Percentiles rank a stretch among this genome's conserved stretches.
Conservation (phyloP, 2,329 filamentous ascomycete genomes). For the Pseudocercospora pini-densiflorae region DNA sequence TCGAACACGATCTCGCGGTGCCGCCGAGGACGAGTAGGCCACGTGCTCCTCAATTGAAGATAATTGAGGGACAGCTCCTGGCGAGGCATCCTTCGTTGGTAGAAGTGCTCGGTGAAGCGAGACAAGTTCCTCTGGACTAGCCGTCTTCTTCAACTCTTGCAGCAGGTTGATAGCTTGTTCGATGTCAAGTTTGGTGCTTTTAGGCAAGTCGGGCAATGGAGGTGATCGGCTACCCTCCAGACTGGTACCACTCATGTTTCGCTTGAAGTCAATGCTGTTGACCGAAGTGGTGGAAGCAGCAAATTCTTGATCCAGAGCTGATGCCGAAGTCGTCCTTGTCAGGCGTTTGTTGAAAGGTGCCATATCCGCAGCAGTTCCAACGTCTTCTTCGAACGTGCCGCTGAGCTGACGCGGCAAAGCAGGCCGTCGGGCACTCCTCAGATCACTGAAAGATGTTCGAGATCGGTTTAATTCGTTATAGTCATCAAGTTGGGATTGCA, state of each 20-base stretch:
- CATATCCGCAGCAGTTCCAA: slow-evolving; percentile 12
- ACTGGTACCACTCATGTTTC: slow-evolving; percentile 5
- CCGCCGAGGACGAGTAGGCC: slow-evolving; percentile 16
- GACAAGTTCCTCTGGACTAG: slow-evolving; percentile 53
- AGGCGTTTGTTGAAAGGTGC: slow-evolving; percentile 13
- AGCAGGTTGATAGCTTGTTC: slow-evolving; percentile 51
- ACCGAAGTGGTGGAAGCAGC: slow-evolving; percentile 18
- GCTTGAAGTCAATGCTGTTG: slow-evolving; percentile 22
- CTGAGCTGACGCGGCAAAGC: slow-evolving; percentile 15
- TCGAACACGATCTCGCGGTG: slow-evolving; percentile 29
- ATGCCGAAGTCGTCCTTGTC: slow-evolving; percentile 17
- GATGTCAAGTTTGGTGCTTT: slow-evolving; percentile 44
- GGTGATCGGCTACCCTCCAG: slow-evolving; percentile 13
- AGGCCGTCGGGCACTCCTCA: slow-evolving; percentile 8
- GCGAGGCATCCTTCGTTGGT: slow-evolving; percentile 37
- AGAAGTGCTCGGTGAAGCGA: slow-evolving; percentile 45
- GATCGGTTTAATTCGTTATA: slow-evolving; percentile 7
- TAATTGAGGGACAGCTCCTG: slow-evolving; percentile 20
- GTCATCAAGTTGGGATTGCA: slow-evolving; percentile 6
- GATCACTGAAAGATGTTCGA: slow-evolving; percentile 15
- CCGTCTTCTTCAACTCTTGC: slow-evolving; percentile 54
- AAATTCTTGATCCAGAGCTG: slow-evolving; percentile 15
- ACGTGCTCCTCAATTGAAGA: slow-evolving; percentile 28
- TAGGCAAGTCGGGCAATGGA: slow-evolving; percentile 22
- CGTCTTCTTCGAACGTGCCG: slow-evolving; percentile 16